These are phyloP conservation scores for Fusarium sp. DNA, from an alignment of 2,329 filamentous ascomycete species.

Conservation along the genomic window DNA sequence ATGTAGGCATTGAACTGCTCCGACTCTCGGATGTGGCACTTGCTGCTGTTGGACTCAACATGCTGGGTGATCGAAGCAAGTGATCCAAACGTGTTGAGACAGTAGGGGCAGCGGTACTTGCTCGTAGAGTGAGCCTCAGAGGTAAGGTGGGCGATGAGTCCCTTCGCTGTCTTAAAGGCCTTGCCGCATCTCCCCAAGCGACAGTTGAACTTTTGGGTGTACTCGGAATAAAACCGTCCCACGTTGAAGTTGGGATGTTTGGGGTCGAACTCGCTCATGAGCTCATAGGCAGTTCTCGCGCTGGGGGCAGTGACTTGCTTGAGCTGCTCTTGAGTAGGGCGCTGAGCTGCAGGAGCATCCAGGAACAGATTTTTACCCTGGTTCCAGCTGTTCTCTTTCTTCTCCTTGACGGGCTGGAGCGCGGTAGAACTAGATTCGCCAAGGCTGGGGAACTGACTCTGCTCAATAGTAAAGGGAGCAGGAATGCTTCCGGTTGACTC, in stretches of 20 bases:
- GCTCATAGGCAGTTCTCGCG: conserved; percentile 11
- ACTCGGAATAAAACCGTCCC: conserved; percentile 56
- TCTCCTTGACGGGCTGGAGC: conserved; percentile 1
- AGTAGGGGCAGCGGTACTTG: conserved; percentile 57
- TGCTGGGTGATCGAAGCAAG: conserved; percentile 59
- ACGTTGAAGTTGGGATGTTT: conserved; percentile 58
- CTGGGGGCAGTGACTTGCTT: conserved; percentile 20
- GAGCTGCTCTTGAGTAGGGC: conserved; percentile 35
- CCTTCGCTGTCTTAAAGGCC: conserved; percentile 48
- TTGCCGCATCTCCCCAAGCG: conserved; percentile 63
- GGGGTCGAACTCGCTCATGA: conserved; percentile 55
- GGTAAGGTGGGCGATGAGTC: conserved; percentile 56
- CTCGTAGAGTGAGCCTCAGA: conserved; percentile 53
- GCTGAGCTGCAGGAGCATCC: conserved; percentile 32
- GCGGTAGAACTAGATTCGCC: neutral
- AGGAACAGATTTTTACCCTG: conserved; percentile 38
- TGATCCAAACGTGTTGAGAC: conserved; percentile 54
- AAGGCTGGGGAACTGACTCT: conserved; percentile 33
- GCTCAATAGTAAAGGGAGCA: conserved; percentile 8
- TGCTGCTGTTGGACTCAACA: conserved; percentile 55
- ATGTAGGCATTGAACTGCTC: conserved; percentile 49
- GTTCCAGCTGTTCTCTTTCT: conserved; percentile 26
- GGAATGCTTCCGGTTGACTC: neutral
- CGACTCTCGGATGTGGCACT: conserved; percentile 57
- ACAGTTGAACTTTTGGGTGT: conserved; percentile 61